Evolutionary conservation across 1,284 basidiomycete species (phyloP).

Genomic region (Ustilago cynodontis): DNA sequence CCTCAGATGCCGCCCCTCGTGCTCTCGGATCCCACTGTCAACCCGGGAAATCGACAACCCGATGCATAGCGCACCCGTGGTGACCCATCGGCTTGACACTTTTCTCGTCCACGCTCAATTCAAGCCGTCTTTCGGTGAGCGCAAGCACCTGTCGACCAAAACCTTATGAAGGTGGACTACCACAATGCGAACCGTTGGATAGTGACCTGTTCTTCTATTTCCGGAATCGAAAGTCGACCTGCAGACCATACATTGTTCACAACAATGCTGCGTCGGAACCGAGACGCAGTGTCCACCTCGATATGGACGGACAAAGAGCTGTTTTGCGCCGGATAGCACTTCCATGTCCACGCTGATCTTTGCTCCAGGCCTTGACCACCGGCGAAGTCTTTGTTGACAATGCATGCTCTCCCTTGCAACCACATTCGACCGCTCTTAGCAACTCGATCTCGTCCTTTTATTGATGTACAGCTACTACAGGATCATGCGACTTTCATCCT

Average conservation of each 20-base stretch:
- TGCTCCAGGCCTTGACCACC: too few species aligned
- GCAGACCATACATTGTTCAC: neutral
- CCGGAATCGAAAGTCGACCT: neutral
- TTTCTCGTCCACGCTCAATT: too few species aligned
- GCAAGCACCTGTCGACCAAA: neutral
- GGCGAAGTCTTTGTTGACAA: too few species aligned
- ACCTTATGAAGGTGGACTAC: neutral
- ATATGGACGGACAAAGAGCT: neutral
- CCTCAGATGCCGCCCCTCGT: neutral
- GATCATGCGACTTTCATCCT: too few species aligned
- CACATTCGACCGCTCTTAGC: too few species aligned
- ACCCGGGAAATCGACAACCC: neutral
- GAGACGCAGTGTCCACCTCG: neutral
- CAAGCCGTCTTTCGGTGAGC: too few species aligned
- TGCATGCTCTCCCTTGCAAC: too few species aligned
- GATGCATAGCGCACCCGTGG: neutral
- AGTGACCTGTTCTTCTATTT: neutral
- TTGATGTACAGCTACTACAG: too few species aligned
- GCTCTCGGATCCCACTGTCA: neutral
- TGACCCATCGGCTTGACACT: too few species aligned
- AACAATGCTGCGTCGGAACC: neutral
- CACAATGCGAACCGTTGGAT: neutral
- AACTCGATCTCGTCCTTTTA: too few species aligned
- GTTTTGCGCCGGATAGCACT: too few species aligned
- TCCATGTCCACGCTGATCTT: too few species aligned